Percentiles rank a stretch among this genome's conserved stretches.
Conservation (phyloP, 2,329 filamentous ascomycete species). For the Penicillium sp. region DNA sequence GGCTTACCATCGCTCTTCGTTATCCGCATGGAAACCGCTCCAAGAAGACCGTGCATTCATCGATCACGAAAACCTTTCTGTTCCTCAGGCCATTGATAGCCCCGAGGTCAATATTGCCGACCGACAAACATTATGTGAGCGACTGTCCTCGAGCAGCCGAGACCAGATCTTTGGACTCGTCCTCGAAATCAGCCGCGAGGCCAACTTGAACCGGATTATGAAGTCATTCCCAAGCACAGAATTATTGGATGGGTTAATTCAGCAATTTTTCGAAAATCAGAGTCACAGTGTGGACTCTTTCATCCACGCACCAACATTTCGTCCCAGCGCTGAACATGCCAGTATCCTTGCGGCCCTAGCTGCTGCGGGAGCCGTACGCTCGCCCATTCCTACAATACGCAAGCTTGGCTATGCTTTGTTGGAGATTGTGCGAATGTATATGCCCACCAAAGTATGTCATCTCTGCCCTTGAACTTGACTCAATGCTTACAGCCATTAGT, state of each 20-base stretch:
- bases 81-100: conserved; percentile 27
- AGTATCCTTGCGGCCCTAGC: conserved; percentile 41
- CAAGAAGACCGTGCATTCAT: conserved; percentile 26
- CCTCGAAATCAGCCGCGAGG: conserved; percentile 56
- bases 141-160: conserved; percentile 40
- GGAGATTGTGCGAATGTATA: conserved; percentile 38
- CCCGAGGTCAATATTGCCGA: conserved; percentile 18
- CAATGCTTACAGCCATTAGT: conserved; percentile 44
- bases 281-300: conserved; percentile 42
- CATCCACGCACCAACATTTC: conserved; percentile 41
- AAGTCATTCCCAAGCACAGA: conserved; percentile 44
- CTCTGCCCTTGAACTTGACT: conserved; percentile 58
- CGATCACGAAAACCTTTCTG: conserved; percentile 29
- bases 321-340: conserved; percentile 36
- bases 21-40: conserved; percentile 30
- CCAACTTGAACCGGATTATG: conserved; percentile 54
- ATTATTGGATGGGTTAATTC: conserved; percentile 41
- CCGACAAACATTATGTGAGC: conserved; percentile 23
- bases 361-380: conserved; percentile 40
- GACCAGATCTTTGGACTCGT: conserved; percentile 67
- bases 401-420: conserved; percentile 46
- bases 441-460: conserved; percentile 61
- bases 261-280: conserved; percentile 37
- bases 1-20: conserved; percentile 29
- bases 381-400: conserved; percentile 37